Evolutionary conservation across 1,284 basidiomycete genomes (phyloP).

Genomic region (Schizophyllum amplum): DNA sequence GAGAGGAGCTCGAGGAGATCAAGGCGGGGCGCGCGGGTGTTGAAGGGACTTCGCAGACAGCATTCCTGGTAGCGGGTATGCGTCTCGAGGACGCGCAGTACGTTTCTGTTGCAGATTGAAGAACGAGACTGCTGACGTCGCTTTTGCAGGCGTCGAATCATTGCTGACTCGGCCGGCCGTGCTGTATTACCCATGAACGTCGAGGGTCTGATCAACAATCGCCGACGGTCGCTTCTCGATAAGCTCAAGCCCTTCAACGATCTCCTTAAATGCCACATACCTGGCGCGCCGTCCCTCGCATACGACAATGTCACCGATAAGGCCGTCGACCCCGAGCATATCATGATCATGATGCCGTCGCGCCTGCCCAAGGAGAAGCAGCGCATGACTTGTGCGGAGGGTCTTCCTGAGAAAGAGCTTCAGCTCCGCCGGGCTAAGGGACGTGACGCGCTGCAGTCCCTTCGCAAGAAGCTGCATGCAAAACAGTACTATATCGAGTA

Average conservation of each 20-base stretch:
- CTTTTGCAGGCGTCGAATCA: slow-evolving; percentile 2
- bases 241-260: slow-evolving; percentile 9
- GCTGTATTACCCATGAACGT: too few relatives aligned
- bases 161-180: background rate
- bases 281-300: background rate
- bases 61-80: too few relatives aligned
- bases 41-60: too few relatives aligned
- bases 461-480: slow-evolving; percentile 8
- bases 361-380: background rate
- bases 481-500: too few relatives aligned
- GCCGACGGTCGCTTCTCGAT: background rate
- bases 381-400: too few relatives aligned
- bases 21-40: too few relatives aligned
- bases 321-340: slow-evolving; percentile 1
- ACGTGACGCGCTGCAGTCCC: too few relatives aligned
- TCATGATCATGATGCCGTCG: slow-evolving; percentile 3
- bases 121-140: too few relatives aligned
- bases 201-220: too few relatives aligned
- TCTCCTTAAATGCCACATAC: slow-evolving; percentile 9
- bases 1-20: too few relatives aligned
- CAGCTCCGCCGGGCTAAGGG: slow-evolving; percentile 1
- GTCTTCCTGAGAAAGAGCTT: slow-evolving; percentile 2
- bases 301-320: background rate
- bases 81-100: too few relatives aligned
- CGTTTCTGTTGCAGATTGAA: too few relatives aligned